phyloP scores from a whole-genome alignment of 306 rosid genomes.

The Ceratonia siliqua region DNA sequence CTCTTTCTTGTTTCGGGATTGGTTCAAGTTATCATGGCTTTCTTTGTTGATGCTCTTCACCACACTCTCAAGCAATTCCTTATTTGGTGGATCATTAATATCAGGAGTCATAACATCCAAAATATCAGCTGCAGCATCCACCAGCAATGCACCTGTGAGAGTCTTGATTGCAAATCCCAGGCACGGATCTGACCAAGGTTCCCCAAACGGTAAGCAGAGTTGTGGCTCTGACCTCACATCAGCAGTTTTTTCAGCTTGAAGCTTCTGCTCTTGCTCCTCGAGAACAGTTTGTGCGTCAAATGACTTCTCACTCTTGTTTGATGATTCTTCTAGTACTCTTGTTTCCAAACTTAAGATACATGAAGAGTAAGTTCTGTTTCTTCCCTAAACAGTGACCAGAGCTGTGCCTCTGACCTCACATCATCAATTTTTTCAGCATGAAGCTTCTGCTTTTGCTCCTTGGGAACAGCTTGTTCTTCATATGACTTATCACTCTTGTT shows the following conservation, averaged over 20 bases:
- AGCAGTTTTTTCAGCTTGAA: conserved; percentile 27
- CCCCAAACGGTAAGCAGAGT: conserved; percentile 41
- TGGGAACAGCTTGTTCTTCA: conserved; percentile 31
- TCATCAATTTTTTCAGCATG: conserved; percentile 25
- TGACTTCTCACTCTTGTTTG: background rate
- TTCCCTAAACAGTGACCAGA: conserved; percentile 31
- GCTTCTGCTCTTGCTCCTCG: conserved; percentile 26
- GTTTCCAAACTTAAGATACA: conserved; percentile 26
- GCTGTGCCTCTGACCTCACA: conserved; percentile 34
- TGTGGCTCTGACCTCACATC: conserved; percentile 39
- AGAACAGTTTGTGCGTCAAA: conserved; percentile 26
- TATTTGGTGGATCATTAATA: conserved; percentile 25
- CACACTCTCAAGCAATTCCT: conserved; percentile 35
- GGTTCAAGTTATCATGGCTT: conserved; percentile 29
- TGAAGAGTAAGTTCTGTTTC: background rate
- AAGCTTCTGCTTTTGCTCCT: conserved; percentile 33
- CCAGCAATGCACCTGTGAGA: conserved; percentile 65
- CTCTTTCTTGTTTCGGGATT: conserved; percentile 44
- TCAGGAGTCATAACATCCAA: conserved; percentile 30
- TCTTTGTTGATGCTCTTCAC: conserved; percentile 32
- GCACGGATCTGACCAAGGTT: conserved; percentile 79
- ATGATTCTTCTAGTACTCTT: background rate
- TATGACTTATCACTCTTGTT: background rate
- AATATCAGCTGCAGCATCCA: conserved; percentile 47
- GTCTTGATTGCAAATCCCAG: conserved; percentile 74